Percentiles rank a stretch among this genome's conserved stretches.
These are phyloP conservation scores for Umbelopsis ramanniana DNA, from an alignment of 192 early-diverging fungal genomes.

Conservation along the genomic window DNA sequence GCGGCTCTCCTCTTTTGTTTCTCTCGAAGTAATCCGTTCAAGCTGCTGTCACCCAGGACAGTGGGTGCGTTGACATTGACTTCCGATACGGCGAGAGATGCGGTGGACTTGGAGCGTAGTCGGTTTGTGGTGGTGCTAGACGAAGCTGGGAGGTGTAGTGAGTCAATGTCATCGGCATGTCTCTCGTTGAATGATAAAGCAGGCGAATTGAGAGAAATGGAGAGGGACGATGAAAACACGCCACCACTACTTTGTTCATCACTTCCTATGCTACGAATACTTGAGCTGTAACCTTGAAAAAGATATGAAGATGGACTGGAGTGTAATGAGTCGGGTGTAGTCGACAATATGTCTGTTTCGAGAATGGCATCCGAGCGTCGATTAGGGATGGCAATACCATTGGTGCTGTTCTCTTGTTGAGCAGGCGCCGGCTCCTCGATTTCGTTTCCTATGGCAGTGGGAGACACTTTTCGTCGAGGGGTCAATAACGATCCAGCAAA, in stretches of 20 bases:
- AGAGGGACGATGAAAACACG: not conserved
- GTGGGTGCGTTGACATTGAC: conserved; percentile 26
- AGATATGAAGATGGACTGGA: not conserved
- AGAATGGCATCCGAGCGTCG: not conserved
- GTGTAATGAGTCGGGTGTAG: conserved; percentile 2
- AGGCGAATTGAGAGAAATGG: conserved; percentile 6
- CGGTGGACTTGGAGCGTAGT: conserved; percentile 25
- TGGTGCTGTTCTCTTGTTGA: conserved; percentile 9
- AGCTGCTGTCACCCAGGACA: not conserved
- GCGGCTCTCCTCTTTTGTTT: not conserved
- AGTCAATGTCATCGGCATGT: not conserved
- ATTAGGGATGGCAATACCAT: conserved; percentile 2
- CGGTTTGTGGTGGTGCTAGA: not conserved
- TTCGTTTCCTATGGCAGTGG: not conserved
- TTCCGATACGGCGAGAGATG: conserved; percentile 26
- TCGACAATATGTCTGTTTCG: not conserved
- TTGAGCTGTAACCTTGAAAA: not conserved
- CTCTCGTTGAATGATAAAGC: not conserved
- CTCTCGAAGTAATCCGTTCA: not conserved
- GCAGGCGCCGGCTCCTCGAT: not conserved
- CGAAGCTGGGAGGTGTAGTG: not conserved
- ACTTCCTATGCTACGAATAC: not conserved
- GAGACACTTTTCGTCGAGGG: not conserved
- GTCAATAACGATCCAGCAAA: conserved; percentile 1
- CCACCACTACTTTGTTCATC: not conserved